phyloP scores from a whole-genome alignment of 805 yeast genomes.

The Candida boleticola region DNA sequence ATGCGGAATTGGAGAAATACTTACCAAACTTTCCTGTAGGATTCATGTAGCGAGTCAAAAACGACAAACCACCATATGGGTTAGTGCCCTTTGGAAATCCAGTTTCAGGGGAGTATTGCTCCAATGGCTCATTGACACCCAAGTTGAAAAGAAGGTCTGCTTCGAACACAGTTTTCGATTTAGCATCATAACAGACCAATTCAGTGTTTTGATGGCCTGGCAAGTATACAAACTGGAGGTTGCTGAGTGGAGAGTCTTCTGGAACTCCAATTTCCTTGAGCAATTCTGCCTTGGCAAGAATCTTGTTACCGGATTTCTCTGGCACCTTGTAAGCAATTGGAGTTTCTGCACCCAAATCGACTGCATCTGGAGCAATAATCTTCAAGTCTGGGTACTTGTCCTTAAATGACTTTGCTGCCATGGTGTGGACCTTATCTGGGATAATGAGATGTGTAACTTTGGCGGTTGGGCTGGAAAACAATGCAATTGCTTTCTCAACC shows the following conservation, averaged over 20 bases:
- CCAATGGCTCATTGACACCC: conserved; percentile 32
- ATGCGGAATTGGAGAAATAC: conserved; percentile 21
- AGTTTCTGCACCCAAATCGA: conserved; percentile 27
- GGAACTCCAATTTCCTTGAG: conserved; percentile 31
- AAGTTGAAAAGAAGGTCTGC: conserved; percentile 64
- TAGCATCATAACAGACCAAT: conserved; percentile 48
- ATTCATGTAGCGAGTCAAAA: conserved; percentile 37
- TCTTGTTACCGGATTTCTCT: conserved; percentile 31
- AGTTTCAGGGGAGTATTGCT: conserved; percentile 41
- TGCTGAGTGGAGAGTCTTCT: conserved; percentile 36
- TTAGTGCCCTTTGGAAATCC: conserved; percentile 44
- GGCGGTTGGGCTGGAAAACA: conserved; percentile 30
- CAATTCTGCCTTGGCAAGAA: conserved; percentile 19
- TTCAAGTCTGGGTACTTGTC: conserved; percentile 48
- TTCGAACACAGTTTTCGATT: conserved; percentile 48
- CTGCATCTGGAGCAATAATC: conserved; percentile 52
- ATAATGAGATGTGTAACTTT: conserved; percentile 50
- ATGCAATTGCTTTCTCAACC: conserved; percentile 37
- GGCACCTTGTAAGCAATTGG: conserved; percentile 43
- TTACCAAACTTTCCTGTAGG: conserved; percentile 40
- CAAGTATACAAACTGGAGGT: conserved; percentile 54
- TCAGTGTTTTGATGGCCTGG: conserved; percentile 62
- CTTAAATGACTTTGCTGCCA: conserved; percentile 57
- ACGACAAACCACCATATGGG: conserved; percentile 47
- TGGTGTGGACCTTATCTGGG: conserved; percentile 64